Evolutionary conservation across 1,284 basidiomycete genomes (phyloP), one percentile per base, ranked within the genome.

Genomic region (Coniferiporia sulphurascens): DNA sequence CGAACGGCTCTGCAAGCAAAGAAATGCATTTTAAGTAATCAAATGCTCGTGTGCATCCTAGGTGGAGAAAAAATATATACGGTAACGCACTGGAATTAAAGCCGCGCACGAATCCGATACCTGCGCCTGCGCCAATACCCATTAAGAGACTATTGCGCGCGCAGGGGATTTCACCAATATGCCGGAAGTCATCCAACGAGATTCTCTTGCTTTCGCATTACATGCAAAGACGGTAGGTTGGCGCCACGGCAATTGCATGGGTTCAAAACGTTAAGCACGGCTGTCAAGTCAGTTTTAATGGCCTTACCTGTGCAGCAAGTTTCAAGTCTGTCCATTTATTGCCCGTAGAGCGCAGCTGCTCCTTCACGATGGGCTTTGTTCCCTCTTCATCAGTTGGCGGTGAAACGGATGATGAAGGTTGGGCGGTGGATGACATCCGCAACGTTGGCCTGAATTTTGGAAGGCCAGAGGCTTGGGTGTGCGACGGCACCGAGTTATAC

Each of bases 161-260:
- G 58, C 87, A 90, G 10, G 87, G 88, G 12, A 89, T 77, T 65
- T 87, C 77, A 43, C 73, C 74, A 48, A 82, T 73, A 60, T 73
- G 74, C 55, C 76, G 70, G 21, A 80, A 63, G 67, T 82, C 80
- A 65, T 81, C 72, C 59, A 71, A 60, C 38, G 74, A 79, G 66
- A 82, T 67, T 67, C 75, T 76, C 81, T 82, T 71, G 69, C 75
- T 75, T 76, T 58, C 52, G 60, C 60, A 36, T 61, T 35, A 61
- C 44, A 34, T 21, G 45, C 38, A n/a, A 9, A 41, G 13, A 12
- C 22, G 21, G 6, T 15, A 15, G 22, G 19, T 50, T 27, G 48
- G 12, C 19, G 27, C 1, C 43, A 41, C 41, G 21, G n/a, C 50
- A 9, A 36, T 43, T 27, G 27, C 27, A 19, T 41, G 9, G 56